phyloP scores from a whole-genome alignment of 2,329 filamentous ascomycete species.

The Phialophora verrucosa region DNA sequence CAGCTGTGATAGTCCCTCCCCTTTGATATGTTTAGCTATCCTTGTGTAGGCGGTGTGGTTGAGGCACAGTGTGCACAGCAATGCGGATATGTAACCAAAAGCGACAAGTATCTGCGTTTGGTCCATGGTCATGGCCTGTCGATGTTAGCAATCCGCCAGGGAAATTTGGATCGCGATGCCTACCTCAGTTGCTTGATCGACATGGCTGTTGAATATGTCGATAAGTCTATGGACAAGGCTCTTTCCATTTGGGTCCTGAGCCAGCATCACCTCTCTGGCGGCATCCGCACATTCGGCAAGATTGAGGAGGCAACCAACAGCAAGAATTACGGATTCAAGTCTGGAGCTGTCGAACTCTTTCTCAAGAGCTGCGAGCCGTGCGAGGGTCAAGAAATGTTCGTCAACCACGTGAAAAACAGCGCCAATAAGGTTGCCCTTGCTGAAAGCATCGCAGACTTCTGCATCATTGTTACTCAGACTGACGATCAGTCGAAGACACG shows the following conservation, averaged over 20 bases:
- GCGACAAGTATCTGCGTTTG: constrained; percentile 81
- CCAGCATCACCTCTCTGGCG: constrained; percentile 61
- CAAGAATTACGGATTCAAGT: constrained; percentile 75
- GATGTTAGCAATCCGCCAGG: constrained; percentile 29
- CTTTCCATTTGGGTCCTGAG: constrained; percentile 44
- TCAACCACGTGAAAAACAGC: constrained; percentile 47
- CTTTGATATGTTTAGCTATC: constrained; percentile 53
- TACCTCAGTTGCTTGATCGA: constrained; percentile 71
- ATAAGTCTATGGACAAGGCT: constrained; percentile 66
- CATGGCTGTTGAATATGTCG: constrained; percentile 69
- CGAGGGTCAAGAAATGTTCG: constrained; percentile 39
- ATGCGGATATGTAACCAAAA: constrained; percentile 82
- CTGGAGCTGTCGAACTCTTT: constrained; percentile 55
- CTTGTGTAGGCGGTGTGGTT: constrained; percentile 52
- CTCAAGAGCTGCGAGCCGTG: constrained; percentile 45
- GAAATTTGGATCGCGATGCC: constrained; percentile 42
- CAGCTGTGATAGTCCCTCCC: constrained; percentile 56
- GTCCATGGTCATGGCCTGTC: constrained; percentile 61
- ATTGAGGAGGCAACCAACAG: constrained; percentile 84
- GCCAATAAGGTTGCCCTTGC: constrained; percentile 49
- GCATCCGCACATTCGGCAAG: constrained; percentile 76
- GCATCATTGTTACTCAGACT: constrained; percentile 85
- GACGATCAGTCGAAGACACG: constrained; percentile 72
- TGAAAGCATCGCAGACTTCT: constrained; percentile 71
- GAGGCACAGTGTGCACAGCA: constrained; percentile 81